These are phyloP conservation scores for Hymenotorrendiella dingleyae DNA, from an alignment of 2,329 filamentous ascomycete species.

Conservation along the genomic window DNA sequence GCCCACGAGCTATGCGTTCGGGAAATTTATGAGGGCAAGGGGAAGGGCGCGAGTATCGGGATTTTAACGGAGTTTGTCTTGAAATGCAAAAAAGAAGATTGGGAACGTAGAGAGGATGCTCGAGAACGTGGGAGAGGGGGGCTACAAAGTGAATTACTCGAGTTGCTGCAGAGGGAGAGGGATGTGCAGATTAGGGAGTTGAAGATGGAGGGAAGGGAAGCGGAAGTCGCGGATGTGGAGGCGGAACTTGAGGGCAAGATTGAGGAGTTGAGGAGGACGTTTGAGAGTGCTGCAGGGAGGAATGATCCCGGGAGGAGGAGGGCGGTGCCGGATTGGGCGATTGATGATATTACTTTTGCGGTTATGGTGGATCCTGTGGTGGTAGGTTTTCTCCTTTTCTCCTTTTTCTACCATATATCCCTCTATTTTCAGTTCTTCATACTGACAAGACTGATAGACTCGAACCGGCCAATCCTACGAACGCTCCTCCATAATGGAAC, in stretches of 20 bases:
- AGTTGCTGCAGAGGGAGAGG: constrained; percentile 42
- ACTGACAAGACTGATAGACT: constrained; percentile 43
- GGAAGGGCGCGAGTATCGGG: constrained; percentile 69
- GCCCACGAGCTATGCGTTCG: constrained; percentile 67
- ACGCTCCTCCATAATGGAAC: constrained; percentile 76
- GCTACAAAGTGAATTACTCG: constrained; percentile 55
- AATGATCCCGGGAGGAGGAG: constrained; percentile 43
- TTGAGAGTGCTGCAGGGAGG: constrained; percentile 44
- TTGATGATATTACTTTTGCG: constrained; percentile 70
- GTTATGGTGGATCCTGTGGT: constrained; percentile 64
- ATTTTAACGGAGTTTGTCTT: constrained; percentile 70
- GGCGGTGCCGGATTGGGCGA: constrained; percentile 59
- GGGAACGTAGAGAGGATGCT: constrained; percentile 67
- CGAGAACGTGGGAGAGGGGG: constrained; percentile 49
- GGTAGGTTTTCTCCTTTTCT: constrained; percentile 25
- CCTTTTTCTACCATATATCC: no score
- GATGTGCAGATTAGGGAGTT: constrained; percentile 38
- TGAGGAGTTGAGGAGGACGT: constrained; percentile 39
- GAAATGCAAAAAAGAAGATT: constrained; percentile 76
- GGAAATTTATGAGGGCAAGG: constrained; percentile 61
- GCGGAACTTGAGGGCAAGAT: constrained; percentile 45
- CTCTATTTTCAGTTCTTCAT: background rate
- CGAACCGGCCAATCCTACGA: constrained; percentile 90
- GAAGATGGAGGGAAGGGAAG: constrained; percentile 39
- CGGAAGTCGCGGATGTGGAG: constrained; percentile 33